phyloP scores from a whole-genome alignment of 2,329 filamentous ascomycete genomes.

The Fusarium goolgardi region DNA sequence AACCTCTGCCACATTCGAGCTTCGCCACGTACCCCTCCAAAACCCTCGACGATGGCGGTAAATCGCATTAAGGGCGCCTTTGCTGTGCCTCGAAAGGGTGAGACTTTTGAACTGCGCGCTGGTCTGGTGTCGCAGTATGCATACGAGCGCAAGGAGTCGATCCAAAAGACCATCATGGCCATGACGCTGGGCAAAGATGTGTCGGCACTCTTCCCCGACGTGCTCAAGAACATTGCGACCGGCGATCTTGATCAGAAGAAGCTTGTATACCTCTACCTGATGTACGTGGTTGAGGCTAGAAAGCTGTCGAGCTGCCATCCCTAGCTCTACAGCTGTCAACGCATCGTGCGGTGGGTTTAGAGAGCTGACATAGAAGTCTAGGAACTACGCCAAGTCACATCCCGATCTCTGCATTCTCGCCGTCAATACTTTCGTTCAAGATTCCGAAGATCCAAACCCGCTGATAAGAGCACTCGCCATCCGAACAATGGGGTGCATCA shows the following conservation, averaged over 20 bases:
- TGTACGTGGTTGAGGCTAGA: slow-evolving; percentile 68
- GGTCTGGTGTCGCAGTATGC: slow-evolving; percentile 98
- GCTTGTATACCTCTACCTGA: slow-evolving; percentile 97
- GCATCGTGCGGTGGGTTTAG: slow-evolving; percentile 1
- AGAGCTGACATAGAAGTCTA: slow-evolving; percentile 53
- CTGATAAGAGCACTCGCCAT: slow-evolving; percentile 94
- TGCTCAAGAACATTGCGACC: slow-evolving; percentile 98
- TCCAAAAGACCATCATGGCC: slow-evolving; percentile 99
- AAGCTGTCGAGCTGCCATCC: slow-evolving; percentile 1
- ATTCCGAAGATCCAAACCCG: slow-evolving; percentile 98
- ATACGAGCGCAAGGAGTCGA: slow-evolving; percentile 98
- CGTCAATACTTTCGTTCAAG: slow-evolving; percentile 99
- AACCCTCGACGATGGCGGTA: slow-evolving; percentile 78
- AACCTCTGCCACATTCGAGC: slow-evolving; percentile 10
- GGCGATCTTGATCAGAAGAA: slow-evolving; percentile 98
- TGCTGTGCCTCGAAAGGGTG: slow-evolving; percentile 91
- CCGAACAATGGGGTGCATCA: slow-evolving; percentile 97
- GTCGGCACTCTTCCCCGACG: slow-evolving; percentile 95
- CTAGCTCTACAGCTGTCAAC: slow-evolving; percentile 10
- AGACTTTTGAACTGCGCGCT: slow-evolving; percentile 96
- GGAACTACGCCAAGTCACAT: slow-evolving; percentile 99
- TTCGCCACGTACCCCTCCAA: slow-evolving; percentile 44
- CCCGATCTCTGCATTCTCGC: slow-evolving; percentile 98
- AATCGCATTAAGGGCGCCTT: slow-evolving; percentile 96
- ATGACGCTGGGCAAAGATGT: slow-evolving; percentile 99